These are phyloP conservation scores for Serendipita sp. DNA, from an alignment of 768 basidiomycete species.

Conservation along the genomic window DNA sequence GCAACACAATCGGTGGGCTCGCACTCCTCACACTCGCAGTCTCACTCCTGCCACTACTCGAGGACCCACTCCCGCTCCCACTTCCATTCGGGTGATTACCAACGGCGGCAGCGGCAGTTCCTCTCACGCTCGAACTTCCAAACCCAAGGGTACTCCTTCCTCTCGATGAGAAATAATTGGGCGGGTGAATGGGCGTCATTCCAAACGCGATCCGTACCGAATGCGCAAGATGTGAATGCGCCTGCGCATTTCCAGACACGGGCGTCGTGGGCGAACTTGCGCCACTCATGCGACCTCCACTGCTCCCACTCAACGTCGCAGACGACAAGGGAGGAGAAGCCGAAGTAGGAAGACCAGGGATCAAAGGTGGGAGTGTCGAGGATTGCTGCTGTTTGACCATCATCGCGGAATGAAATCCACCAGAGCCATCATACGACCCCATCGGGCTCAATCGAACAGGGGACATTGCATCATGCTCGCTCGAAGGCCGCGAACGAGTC, in stretches of 20 bases:
- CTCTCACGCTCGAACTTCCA: not conserved
- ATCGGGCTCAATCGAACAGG: not conserved
- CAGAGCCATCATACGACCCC: not conserved
- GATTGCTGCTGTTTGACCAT: not conserved
- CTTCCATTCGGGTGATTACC: not conserved
- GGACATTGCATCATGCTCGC: not conserved
- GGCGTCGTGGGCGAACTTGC: not conserved
- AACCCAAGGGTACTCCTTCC: not conserved
- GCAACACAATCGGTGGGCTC: not conserved
- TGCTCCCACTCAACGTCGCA: not conserved
- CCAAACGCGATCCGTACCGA: slow-evolving; percentile 78
- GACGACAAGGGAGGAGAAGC: not conserved
- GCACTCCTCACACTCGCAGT: not conserved
- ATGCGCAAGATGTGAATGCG: slow-evolving; percentile 41
- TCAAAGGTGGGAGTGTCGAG: not conserved
- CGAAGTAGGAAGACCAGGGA: not conserved
- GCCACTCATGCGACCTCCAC: not conserved
- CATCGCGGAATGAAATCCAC: not conserved
- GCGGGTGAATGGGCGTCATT: slow-evolving; percentile 63
- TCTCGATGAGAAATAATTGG: not conserved
- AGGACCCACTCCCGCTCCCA: too few species aligned
- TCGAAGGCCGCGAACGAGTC: not conserved
- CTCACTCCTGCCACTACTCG: too few species aligned
- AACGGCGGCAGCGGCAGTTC: not conserved
- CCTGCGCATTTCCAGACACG: not conserved